Evolutionary conservation across 805 yeast genomes (phyloP), one percentile per base, ranked within the genome.

Genomic region (Yarrowia sp.): DNA sequence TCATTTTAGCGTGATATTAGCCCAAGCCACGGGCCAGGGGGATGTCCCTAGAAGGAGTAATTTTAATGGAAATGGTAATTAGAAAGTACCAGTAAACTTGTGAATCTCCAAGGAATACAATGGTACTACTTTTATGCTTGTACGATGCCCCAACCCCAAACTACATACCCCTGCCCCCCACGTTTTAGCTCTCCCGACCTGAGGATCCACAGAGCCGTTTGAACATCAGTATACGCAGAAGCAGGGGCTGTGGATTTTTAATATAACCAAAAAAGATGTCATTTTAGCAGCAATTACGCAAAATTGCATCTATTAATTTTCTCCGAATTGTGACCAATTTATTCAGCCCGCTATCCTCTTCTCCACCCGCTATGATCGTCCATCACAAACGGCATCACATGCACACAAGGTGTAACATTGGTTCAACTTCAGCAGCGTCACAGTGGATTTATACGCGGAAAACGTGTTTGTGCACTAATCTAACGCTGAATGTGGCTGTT

Each of bases 391-490:
- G 49, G 24, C 49, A 27, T 44, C 49, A 44, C 49, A 44, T 44
- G 49, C 49, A 25, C 49, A 27, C 16, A 44, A n/a, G 24, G 49
- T 42, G 47, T 44, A 27, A 44, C 49, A 44, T 44, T 44, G 49
- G 18, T n/a, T 5, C 3, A 7, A 19, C 12, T 38, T 3, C 25
- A 18, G 21, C 5, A 7, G 9, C 27, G 27, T 25, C 27, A 25
- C 8, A 27, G 29, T 27, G 29, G 10, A 27, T 12, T 4, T 27
- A 27, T 12, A 27, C 29, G n/a, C n/a, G n/a, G n/a, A n/a, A n/a
- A n/a, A n/a, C n/a, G n/a, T n/a, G n/a, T n/a, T n/a, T n/a, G n/a
- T n/a, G n/a, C n/a, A n/a, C n/a, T n/a, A n/a, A n/a, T n/a, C n/a
- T n/a, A n/a, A n/a, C n/a, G n/a, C n/a, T n/a, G n/a, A n/a, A n/a